phyloP scores from a whole-genome alignment of 108 stramenopile genomes.

The Asterionellopsis glacialis region DNA sequence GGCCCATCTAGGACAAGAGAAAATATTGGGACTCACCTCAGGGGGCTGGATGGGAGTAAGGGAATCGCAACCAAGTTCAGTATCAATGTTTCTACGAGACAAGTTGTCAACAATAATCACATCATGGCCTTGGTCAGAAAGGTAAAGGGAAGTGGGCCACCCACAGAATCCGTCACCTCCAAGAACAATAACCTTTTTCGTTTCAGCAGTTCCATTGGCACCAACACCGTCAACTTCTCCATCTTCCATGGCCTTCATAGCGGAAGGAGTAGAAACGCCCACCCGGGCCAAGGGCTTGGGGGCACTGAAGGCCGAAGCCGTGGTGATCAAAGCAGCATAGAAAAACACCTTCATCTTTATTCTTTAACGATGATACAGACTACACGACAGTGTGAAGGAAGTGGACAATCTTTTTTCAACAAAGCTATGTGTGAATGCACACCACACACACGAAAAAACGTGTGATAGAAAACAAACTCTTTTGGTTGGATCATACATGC shows the following conservation, averaged over 20 bases:
- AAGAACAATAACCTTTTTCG: conserved; percentile 87
- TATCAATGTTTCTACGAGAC: conserved; percentile 90
- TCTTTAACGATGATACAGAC: neutral
- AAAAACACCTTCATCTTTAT: conserved; percentile 10
- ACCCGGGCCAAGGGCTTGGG: neutral
- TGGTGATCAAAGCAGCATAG: conserved; percentile 5
- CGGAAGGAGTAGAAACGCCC: neutral
- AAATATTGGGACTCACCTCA: conserved; percentile 43
- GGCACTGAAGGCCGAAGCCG: conserved; percentile 9
- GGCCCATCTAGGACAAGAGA: conserved; percentile 2
- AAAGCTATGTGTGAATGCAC: too few species aligned
- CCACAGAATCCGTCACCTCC: conserved; percentile 98
- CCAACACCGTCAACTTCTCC: neutral
- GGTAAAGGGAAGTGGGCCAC: conserved; percentile 93
- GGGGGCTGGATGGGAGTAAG: conserved; percentile 90
- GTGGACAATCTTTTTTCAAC: too few species aligned
- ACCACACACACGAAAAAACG: too few species aligned
- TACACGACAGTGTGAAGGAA: too few species aligned
- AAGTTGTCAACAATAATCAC: conserved; percentile 95
- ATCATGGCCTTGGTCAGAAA: conserved; percentile 87
- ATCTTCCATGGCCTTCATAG: neutral
- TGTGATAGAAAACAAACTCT: too few species aligned
- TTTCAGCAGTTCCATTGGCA: conserved; percentile 27
- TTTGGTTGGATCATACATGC: too few species aligned
- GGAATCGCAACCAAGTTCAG: conserved; percentile 90